A percentile compares a stretch with the other conserved stretches of the same genome.
These are phyloP conservation scores for Mortierella sp. DNA, from an alignment of 371 early-diverging fungal genomes.

Conservation along the genomic window DNA sequence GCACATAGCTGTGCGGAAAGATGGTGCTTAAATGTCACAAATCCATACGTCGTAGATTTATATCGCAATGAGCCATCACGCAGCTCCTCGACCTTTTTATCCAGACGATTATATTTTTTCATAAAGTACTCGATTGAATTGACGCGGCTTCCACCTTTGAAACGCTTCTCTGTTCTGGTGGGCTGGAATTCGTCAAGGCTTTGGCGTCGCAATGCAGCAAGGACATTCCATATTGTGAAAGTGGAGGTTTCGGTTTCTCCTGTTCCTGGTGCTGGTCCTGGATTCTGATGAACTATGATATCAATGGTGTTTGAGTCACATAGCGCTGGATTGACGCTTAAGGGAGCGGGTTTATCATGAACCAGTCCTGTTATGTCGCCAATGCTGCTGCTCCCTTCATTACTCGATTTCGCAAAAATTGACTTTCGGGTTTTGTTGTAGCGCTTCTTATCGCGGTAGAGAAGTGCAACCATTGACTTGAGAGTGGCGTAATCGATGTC, in stretches of 20 bases:
- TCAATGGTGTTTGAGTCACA: not conserved
- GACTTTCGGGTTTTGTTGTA: conserved; percentile 41
- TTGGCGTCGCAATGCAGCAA: conserved; percentile 30
- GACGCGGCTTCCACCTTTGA: conserved; percentile 46
- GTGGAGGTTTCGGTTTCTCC: not conserved
- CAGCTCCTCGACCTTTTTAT: conserved; percentile 47
- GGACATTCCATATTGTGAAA: conserved; percentile 41
- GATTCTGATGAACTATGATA: not conserved
- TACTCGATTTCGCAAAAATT: conserved; percentile 40
- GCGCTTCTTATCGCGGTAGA: conserved; percentile 32
- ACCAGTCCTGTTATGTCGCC: not conserved
- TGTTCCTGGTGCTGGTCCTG: not conserved
- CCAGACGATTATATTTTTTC: conserved; percentile 59
- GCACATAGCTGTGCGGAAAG: conserved; percentile 69
- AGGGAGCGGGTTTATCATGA: not conserved
- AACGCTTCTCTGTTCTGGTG: conserved; percentile 32
- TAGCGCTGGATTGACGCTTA: not conserved
- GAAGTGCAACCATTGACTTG: conserved; percentile 17
- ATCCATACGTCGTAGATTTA: conserved; percentile 70
- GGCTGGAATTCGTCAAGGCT: conserved; percentile 44
- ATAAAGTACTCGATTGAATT: conserved; percentile 57
- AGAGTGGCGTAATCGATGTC: conserved; percentile 17
- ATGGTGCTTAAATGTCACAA: conserved; percentile 73
- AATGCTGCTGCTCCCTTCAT: not conserved
- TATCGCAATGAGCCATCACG: conserved; percentile 59